Evolutionary conservation across 768 basidiomycete genomes (phyloP), one percentile per base, ranked within the genome.

Genomic region (Mycena kentingensis): DNA sequence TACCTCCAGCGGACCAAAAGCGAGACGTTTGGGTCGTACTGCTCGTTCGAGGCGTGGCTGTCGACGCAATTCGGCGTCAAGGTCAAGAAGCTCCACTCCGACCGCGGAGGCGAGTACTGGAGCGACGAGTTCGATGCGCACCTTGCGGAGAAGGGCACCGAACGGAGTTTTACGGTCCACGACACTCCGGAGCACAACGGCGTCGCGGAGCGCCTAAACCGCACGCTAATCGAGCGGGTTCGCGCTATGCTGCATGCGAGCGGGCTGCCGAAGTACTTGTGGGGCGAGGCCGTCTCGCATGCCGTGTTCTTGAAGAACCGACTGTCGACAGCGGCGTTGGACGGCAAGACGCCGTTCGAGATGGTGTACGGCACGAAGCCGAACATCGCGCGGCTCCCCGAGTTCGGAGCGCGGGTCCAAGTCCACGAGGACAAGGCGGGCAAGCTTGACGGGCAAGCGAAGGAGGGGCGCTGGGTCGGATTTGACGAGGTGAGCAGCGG

Each of bases 101-200:
- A 70, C 44, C 35, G 61, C n/a, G n/a, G n/a, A n/a, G n/a, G n/a
- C n/a, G n/a, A n/a, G n/a, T n/a, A n/a, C n/a, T n/a, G n/a, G n/a
- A n/a, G n/a, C n/a, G n/a, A n/a, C n/a, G n/a, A n/a, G n/a, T n/a
- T n/a, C n/a, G n/a, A n/a, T n/a, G n/a, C n/a, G n/a, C n/a, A n/a
- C n/a, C n/a, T n/a, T n/a, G n/a, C n/a, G n/a, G n/a, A n/a, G n/a
- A n/a, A n/a, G n/a, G n/a, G n/a, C n/a, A n/a, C n/a, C n/a, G n/a
- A n/a, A n/a, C n/a, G n/a, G n/a, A n/a, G n/a, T n/a, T n/a, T n/a
- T n/a, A n/a, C n/a, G n/a, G n/a, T n/a, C n/a, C n/a, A n/a, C n/a
- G n/a, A n/a, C n/a, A n/a, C n/a, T n/a, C n/a, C n/a, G 1, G 58
- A 61, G 21, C 65, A 61, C 29, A 70, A 72, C 51, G 66, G 69